Conservation (phyloP, 106 monocot species). For the Allium cepa region DNA sequence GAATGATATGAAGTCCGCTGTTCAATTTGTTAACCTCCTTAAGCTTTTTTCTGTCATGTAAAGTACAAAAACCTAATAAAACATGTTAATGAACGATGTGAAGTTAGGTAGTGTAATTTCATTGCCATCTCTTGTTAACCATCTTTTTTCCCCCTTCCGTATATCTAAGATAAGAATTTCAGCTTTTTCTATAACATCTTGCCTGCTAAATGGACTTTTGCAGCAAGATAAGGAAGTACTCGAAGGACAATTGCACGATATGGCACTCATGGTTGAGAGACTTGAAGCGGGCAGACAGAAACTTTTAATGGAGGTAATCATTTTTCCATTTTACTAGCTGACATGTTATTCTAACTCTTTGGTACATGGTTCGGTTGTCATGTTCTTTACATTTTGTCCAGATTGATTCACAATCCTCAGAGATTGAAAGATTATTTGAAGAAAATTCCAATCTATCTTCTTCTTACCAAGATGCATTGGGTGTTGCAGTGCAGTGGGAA, state of each 20-base stretch:
- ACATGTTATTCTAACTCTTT: slow-evolving; percentile 1
- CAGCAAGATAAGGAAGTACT: slow-evolving; percentile 77
- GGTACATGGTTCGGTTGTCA: neutral
- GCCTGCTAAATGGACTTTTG: slow-evolving; percentile 3
- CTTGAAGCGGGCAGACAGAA: slow-evolving; percentile 89
- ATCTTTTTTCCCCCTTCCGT: too few species aligned
- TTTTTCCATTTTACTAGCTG: slow-evolving; percentile 8
- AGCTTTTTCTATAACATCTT: neutral
- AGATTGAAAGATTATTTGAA: slow-evolving; percentile 29
- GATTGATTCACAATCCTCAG: slow-evolving; percentile 58
- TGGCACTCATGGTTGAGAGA: slow-evolving; percentile 95
- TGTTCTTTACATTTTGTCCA: slow-evolving; percentile 8
- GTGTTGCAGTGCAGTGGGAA: slow-evolving; percentile 20
- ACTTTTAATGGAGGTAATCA: slow-evolving; percentile 71
- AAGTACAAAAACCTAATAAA: too few species aligned
- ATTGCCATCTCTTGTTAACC: too few species aligned
- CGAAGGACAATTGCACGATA: slow-evolving; percentile 86
- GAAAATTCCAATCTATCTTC: slow-evolving; percentile 16
- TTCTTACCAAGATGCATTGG: slow-evolving; percentile 22
- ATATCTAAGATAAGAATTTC: too few species aligned
- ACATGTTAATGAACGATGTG: too few species aligned
- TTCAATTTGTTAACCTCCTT: too few species aligned
- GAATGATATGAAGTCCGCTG: too few species aligned
- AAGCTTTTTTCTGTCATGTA: too few species aligned
- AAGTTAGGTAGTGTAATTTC: too few species aligned